Base-by-base conservation (phyloP, 768 basidiomycete species). In the Russula dissimulans region DNA sequence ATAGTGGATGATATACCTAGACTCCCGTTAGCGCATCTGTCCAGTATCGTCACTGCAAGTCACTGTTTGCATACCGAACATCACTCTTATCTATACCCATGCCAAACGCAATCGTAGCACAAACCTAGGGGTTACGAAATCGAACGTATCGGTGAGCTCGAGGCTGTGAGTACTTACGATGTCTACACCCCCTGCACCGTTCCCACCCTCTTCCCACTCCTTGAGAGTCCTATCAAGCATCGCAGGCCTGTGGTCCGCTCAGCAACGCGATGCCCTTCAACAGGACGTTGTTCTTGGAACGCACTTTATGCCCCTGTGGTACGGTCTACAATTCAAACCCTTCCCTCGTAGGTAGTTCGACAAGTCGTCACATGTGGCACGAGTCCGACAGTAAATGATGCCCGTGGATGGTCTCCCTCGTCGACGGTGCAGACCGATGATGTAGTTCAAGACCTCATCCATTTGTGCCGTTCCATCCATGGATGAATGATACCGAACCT, bases 11-110 rank as follows among this genome's bases (percentile, higher is more conserved):
- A 91, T 81, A 66, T 89, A 91, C 41, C 88, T 77, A 48, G 66
- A 18, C 18, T 44, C n/a, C 42, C 22, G 18, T 32, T 12, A 34
- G 22, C 34, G 59, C 11, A 43, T 44, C 31, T 17, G 11, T 29
- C 46, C 44, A 41, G 47, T 3, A 14, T 26, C 22, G 48, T 8
- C 18, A 18, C 57, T 12, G 34, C 34, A 39, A 36, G 6, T 52
- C 22, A 29, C 26, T 6, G 44, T 47, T 26, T 14, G 45, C 71
- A 22, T 68, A 83, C 83, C 87, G 78, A 54, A 89, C 87, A 62
- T 90, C 85, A 18, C 80, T 75, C 73, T 91, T 92, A 69, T 93
- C 89, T 47, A 93, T 91, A 1, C 90, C 90, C 74, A 91, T 83
- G 2, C 91, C 91, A 65, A 92, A 93, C 5, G 90, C 90, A 52